phyloP scores from a whole-genome alignment of 352 stramenopile species.

The Phytophthora cryptogea region DNA sequence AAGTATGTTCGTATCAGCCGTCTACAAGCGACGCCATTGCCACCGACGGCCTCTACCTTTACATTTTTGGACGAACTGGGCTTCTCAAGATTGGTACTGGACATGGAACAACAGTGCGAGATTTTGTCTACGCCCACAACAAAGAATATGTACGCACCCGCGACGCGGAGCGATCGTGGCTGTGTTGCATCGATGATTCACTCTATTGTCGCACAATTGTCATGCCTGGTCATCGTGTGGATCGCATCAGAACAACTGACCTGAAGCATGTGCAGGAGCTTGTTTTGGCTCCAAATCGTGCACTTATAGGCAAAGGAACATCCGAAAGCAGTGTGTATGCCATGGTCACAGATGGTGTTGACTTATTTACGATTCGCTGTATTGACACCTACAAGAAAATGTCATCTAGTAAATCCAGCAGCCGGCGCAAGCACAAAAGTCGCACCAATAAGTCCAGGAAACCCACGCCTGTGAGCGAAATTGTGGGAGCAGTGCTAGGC shows the following conservation, averaged over 20 bases:
- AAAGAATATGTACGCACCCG: slow-evolving; percentile 53
- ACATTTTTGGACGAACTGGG: slow-evolving; percentile 65
- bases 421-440: slow-evolving; percentile 35
- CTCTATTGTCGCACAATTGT: slow-evolving; percentile 80
- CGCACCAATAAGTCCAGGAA: slow-evolving; percentile 34
- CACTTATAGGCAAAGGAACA: slow-evolving; percentile 35
- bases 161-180: slow-evolving; percentile 77
- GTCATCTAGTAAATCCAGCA: slow-evolving; percentile 31
- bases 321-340: slow-evolving; percentile 73
- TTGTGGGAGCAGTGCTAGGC: slow-evolving; percentile 28
- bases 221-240: slow-evolving; percentile 65
- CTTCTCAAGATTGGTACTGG: slow-evolving; percentile 78
- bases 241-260: slow-evolving; percentile 55
- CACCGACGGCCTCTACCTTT: slow-evolving; percentile 69
- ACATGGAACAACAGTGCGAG: slow-evolving; percentile 59
- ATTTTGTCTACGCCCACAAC: slow-evolving; percentile 77
- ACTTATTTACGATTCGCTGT: slow-evolving; percentile 70
- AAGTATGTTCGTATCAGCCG: slow-evolving; percentile 61
- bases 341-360: slow-evolving; percentile 64
- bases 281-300: slow-evolving; percentile 50
- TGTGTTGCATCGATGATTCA: slow-evolving; percentile 63
- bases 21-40: slow-evolving; percentile 74
- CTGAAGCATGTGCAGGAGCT: slow-evolving; percentile 58
- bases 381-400: slow-evolving; percentile 61
- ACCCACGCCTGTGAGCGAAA: slow-evolving; percentile 35